Evolutionary conservation across 257 asterid species (phyloP).

Genomic region (Jasminum sambac): DNA sequence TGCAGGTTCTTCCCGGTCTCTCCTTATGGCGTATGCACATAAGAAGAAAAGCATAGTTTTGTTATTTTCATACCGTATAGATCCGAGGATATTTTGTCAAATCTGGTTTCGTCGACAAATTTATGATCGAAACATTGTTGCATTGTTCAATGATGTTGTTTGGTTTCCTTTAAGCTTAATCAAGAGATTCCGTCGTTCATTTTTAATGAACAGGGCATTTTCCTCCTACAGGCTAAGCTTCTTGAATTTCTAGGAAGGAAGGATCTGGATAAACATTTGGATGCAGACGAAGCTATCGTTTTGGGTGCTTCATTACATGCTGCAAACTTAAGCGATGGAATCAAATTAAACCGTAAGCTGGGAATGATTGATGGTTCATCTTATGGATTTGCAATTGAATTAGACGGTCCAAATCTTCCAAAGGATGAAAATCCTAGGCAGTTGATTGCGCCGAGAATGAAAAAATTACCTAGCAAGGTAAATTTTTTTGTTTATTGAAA

Average conservation of each 20-base stretch:
- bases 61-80: background rate
- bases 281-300: constrained; percentile 95
- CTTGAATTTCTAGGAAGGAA: constrained; percentile 96
- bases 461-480: constrained; percentile 96
- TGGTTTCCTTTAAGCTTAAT: constrained; percentile 5
- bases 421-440: constrained; percentile 85
- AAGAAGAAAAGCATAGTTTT: background rate
- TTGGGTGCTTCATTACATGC: constrained; percentile 96
- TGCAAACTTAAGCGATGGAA: constrained; percentile 98
- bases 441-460: constrained; percentile 88
- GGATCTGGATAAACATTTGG: constrained; percentile 92
- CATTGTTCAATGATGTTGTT: constrained; percentile 2
- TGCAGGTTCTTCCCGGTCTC: constrained; percentile 64
- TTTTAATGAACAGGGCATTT: constrained; percentile 10
- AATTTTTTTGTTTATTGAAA: constrained; percentile 18
- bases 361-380: constrained; percentile 98
- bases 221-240: constrained; percentile 72
- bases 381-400: constrained; percentile 75
- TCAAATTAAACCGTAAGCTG: constrained; percentile 92
- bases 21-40: background rate
- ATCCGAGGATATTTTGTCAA: background rate
- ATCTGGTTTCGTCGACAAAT: constrained; percentile 15
- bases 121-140: background rate
- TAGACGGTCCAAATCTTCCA: constrained; percentile 76
- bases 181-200: too few species aligned